phyloP scores from a whole-genome alignment of 2,329 filamentous ascomycete species.

The Hypoxylon rubiginosum region DNA sequence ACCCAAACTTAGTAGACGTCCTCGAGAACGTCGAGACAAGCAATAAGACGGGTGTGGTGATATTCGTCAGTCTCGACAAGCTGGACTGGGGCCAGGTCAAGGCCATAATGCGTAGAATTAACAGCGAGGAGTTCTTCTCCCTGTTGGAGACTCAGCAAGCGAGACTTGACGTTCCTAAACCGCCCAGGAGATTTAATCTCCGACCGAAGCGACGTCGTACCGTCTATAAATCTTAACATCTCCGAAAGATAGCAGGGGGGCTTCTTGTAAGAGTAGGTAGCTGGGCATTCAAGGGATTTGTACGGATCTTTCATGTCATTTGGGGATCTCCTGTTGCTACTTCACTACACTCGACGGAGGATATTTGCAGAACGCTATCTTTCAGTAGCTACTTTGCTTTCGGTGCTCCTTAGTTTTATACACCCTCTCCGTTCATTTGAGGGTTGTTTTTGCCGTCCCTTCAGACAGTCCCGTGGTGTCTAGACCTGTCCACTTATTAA shows the following conservation, averaged over 20 bases:
- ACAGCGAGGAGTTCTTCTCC: slow-evolving; percentile 25
- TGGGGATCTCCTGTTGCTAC: not conserved
- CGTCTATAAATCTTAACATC: not conserved
- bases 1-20: slow-evolving; percentile 32
- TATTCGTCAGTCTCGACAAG: slow-evolving; percentile 26
- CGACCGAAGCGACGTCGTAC: not conserved
- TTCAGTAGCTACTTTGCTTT: slow-evolving; percentile 1
- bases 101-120: slow-evolving; percentile 22
- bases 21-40: slow-evolving; percentile 18
- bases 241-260: not conserved
- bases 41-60: slow-evolving; percentile 16
- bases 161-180: not conserved
- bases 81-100: slow-evolving; percentile 35
- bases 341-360: not conserved
- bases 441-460: slow-evolving; percentile 38
- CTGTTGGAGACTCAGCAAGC: slow-evolving; percentile 20
- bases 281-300: too few species aligned
- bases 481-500: slow-evolving; percentile 72
- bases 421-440: slow-evolving; percentile 33
- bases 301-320: not conserved
- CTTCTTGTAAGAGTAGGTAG: not conserved
- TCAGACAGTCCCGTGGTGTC: slow-evolving; percentile 47
- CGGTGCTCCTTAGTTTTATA: not conserved
- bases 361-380: not conserved
- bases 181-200: not conserved